phyloP scores from a whole-genome alignment of 2,329 filamentous ascomycete species.

The Aureobasidium sp. region DNA sequence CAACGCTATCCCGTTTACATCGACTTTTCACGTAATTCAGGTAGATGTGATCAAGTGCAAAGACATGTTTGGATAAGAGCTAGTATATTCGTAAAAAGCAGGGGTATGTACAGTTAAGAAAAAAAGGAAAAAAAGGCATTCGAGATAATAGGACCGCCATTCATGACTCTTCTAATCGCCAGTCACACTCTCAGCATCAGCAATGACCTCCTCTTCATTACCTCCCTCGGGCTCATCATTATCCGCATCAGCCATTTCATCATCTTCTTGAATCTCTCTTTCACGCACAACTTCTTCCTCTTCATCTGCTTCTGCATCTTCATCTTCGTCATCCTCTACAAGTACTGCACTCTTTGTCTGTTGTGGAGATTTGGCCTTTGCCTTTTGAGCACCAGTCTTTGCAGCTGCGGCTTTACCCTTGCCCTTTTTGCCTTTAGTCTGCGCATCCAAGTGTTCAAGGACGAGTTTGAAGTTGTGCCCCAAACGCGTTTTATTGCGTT shows the following conservation, averaged over 20 bases:
- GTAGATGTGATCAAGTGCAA: no score
- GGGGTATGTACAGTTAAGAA: not conserved
- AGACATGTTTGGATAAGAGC: no score
- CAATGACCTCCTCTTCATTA: conserved; percentile 28
- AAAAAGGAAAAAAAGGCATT: not conserved
- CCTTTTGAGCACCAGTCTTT: not conserved
- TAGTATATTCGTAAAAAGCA: no score
- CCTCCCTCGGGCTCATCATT: conserved; percentile 25
- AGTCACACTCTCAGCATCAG: conserved; percentile 26
- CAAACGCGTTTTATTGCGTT: conserved; percentile 82
- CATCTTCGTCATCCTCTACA: conserved; percentile 23
- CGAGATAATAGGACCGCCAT: no score
- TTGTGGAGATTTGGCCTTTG: conserved; percentile 18
- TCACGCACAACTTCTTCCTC: conserved; percentile 28
- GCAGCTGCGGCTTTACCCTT: conserved; percentile 29
- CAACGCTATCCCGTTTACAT: not conserved
- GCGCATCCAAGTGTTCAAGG: conserved; percentile 78
- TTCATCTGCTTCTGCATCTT: conserved; percentile 28
- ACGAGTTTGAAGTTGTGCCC: conserved; percentile 90
- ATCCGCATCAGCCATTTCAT: conserved; percentile 34
- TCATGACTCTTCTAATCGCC: conserved; percentile 20
- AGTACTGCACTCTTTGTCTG: conserved; percentile 31
- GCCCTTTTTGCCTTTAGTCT: conserved; percentile 47
- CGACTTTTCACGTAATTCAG: no score
- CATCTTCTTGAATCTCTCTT: conserved; percentile 34